phyloP scores from a whole-genome alignment of 805 yeast genomes.

The Yarrowia hollandica region DNA sequence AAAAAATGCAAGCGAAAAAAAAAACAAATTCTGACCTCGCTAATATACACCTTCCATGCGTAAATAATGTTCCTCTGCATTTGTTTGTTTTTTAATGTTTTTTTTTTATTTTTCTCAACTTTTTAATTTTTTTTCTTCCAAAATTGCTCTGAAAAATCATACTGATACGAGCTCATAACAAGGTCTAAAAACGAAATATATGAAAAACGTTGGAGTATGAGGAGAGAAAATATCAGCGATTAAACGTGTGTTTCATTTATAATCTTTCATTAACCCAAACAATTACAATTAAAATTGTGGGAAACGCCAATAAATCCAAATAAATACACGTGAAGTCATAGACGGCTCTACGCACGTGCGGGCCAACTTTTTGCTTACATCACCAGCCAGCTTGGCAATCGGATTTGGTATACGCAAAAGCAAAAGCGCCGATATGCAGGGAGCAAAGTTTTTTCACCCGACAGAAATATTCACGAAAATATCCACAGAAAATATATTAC shows the following conservation, averaged over 20 bases:
- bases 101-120: neutral
- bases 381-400: slow-evolving; percentile 8
- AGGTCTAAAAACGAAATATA: neutral
- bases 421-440: neutral
- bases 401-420: neutral
- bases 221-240: too few relatives aligned
- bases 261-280: too few relatives aligned
- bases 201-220: slow-evolving; percentile 18
- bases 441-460: too few relatives aligned
- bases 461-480: neutral
- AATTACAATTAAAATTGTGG: too few relatives aligned
- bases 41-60: slow-evolving; percentile 6
- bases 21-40: too few relatives aligned
- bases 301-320: too few relatives aligned
- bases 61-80: neutral
- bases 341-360: too few relatives aligned
- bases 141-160: neutral
- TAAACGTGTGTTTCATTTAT: too few relatives aligned
- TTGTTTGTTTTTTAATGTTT: neutral
- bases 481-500: neutral
- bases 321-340: too few relatives aligned
- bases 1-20: too few relatives aligned
- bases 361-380: neutral
- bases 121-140: neutral
- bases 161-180: slow-evolving; percentile 4